Evolutionary conservation across 176 grass and related monocot species (phyloP).

Genomic region (Juncus effusus): DNA sequence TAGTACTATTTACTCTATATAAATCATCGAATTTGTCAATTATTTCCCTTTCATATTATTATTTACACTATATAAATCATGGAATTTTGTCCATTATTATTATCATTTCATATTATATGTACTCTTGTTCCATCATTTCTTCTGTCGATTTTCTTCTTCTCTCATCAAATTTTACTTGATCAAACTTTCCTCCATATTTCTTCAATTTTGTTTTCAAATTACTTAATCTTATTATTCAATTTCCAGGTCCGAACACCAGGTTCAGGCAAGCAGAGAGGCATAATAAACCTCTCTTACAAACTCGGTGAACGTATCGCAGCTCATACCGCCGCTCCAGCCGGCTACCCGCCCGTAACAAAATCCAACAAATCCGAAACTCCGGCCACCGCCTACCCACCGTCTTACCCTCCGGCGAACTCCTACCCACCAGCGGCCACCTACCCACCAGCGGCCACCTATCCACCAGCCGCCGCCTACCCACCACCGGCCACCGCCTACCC

Average conservation of each 20-base stretch:
- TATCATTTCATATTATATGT: no score
- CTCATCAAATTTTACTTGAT: no score
- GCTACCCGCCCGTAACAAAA: no score
- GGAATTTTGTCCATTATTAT: no score
- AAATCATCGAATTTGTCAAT: no score
- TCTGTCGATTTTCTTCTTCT: no score
- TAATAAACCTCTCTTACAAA: constrained; percentile 82
- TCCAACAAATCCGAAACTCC: neutral
- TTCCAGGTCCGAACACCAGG: constrained; percentile 33
- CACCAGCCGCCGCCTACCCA: neutral
- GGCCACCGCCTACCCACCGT: constrained; percentile 1
- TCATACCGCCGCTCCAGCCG: neutral
- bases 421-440: neutral
- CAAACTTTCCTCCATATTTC: no score
- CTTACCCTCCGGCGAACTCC: neutral
- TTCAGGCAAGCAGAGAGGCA: constrained; percentile 64
- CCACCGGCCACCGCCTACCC: neutral
- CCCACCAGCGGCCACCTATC: neutral
- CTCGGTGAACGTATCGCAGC: constrained; percentile 43
- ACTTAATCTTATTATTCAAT: constrained; percentile 1
- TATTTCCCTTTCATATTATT: no score
- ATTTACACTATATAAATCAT: no score
- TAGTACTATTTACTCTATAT: no score
- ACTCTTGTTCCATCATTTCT: no score
- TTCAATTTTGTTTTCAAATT: no score